Evolutionary conservation across 2,329 filamentous ascomycete species (phyloP).

Genomic region (Simplicillium aogashimaense): DNA sequence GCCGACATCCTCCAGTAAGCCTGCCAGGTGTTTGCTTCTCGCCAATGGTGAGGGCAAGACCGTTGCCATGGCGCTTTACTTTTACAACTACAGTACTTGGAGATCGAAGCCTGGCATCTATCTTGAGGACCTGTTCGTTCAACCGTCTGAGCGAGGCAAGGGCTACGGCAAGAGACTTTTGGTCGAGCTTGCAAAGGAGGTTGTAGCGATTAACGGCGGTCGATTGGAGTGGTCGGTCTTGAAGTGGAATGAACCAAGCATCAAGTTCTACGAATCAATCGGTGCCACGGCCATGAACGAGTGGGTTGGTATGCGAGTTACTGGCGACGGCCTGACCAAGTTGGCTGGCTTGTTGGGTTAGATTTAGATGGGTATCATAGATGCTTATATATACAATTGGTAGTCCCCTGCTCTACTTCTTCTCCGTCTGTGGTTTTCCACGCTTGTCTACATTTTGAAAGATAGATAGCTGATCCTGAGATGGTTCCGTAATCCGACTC

Average conservation of each 20-base stretch:
- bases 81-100: constrained; percentile 96
- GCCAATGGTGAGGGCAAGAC: constrained; percentile 34
- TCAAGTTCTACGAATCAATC: constrained; percentile 71
- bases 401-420: not conserved
- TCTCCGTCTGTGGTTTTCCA: not conserved
- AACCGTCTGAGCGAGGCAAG: constrained; percentile 55
- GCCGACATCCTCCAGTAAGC: constrained; percentile 44
- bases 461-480: constrained; percentile 27
- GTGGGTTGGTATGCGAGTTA: constrained; percentile 69
- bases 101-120: constrained; percentile 79
- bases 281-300: constrained; percentile 59
- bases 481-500: constrained; percentile 17
- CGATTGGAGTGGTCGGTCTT: constrained; percentile 85
- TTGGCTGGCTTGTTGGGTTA: constrained; percentile 38
- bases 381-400: not conserved
- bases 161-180: constrained; percentile 76
- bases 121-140: constrained; percentile 87
- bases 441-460: constrained; percentile 33
- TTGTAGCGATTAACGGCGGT: constrained; percentile 59
- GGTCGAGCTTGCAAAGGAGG: constrained; percentile 68
- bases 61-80: constrained; percentile 81
- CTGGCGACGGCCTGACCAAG: constrained; percentile 53
- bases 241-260: constrained; percentile 86
- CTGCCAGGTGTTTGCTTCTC: constrained; percentile 68
- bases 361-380: not conserved